These are phyloP conservation scores for Rhodomyrtus tomentosa DNA, from an alignment of 345 rosid genomes.

Conservation along the genomic window DNA sequence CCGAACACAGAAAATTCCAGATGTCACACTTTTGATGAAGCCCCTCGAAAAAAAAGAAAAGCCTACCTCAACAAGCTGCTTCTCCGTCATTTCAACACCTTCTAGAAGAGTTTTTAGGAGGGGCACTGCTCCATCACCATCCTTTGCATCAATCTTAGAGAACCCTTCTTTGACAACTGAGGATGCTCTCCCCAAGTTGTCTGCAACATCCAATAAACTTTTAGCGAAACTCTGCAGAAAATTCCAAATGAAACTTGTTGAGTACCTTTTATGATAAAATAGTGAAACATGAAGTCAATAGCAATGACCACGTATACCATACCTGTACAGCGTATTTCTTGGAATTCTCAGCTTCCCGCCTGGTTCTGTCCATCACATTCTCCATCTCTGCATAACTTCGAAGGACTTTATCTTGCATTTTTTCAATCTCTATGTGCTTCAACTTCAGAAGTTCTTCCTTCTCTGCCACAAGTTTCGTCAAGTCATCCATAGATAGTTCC, in stretches of 20 bases:
- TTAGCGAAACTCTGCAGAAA: conserved; percentile 67
- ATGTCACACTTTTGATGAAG: not conserved
- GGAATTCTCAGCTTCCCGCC: conserved; percentile 79
- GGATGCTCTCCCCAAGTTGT: conserved; percentile 91
- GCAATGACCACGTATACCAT: not conserved
- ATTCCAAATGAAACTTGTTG: not conserved
- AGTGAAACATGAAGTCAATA: not conserved
- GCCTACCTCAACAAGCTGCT: conserved; percentile 70
- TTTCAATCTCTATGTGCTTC: conserved; percentile 47
- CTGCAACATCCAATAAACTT: conserved; percentile 73
- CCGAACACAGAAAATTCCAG: no score
- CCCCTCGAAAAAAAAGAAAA: not conserved
- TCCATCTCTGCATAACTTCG: conserved; percentile 79
- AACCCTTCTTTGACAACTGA: conserved; percentile 72
- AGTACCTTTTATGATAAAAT: not conserved
- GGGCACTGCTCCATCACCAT: conserved; percentile 47
- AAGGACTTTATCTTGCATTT: conserved; percentile 72
- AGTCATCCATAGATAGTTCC: conserved; percentile 55
- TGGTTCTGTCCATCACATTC: conserved; percentile 76
- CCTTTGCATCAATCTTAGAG: conserved; percentile 48
- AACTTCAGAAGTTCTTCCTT: conserved; percentile 65
- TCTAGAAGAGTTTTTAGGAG: conserved; percentile 69
- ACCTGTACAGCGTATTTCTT: conserved; percentile 94
- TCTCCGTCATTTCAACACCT: conserved; percentile 99
- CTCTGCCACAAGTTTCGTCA: conserved; percentile 62